phyloP scores from a whole-genome alignment of 2,329 filamentous ascomycete species.

The Phoma herbarum region DNA sequence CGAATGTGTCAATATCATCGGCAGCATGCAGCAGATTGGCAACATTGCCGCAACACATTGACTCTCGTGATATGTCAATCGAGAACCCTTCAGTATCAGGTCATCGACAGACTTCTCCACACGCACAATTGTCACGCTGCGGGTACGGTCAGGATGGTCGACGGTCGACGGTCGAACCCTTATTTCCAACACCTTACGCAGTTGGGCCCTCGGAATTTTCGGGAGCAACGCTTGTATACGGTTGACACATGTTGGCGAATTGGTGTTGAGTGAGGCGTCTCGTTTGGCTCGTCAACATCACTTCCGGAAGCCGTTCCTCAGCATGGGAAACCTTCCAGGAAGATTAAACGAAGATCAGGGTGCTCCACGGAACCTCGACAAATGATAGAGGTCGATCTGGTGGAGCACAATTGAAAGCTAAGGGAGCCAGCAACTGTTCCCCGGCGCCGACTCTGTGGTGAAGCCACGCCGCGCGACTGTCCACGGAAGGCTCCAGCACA shows the following conservation, averaged over 20 bases:
- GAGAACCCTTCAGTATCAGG: constrained; percentile 14
- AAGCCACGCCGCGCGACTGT: constrained; percentile 32
- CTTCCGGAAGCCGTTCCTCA: constrained; percentile 30
- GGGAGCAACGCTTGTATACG: constrained; percentile 12
- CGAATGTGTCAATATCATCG: constrained; percentile 27
- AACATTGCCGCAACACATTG: constrained; percentile 4
- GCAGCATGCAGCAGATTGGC: constrained; percentile 20
- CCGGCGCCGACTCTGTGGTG: constrained; percentile 48
- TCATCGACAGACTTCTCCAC: constrained; percentile 9
- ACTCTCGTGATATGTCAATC: constrained; percentile 22
- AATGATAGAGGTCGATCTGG: constrained; percentile 49
- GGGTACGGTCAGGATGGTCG: constrained; percentile 12
- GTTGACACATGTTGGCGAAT: constrained; percentile 13
- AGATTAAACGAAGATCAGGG: constrained; percentile 48
- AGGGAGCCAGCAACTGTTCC: constrained; percentile 51
- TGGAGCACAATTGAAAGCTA: constrained; percentile 42
- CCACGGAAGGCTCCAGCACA: constrained; percentile 37
- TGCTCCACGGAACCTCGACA: constrained; percentile 41
- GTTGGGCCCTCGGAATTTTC: constrained; percentile 10
- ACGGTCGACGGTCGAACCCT: constrained; percentile 6
- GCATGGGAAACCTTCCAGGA: constrained; percentile 35
- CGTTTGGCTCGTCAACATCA: constrained; percentile 10
- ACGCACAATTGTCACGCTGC: constrained; percentile 23
- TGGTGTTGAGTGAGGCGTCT: constrained; percentile 20
- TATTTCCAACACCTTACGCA: constrained; percentile 10